A percentile compares a stretch with the other conserved stretches of the same genome.
phyloP scores from a whole-genome alignment of 2,329 filamentous ascomycete genomes.

The Hypoxylon sp. region DNA sequence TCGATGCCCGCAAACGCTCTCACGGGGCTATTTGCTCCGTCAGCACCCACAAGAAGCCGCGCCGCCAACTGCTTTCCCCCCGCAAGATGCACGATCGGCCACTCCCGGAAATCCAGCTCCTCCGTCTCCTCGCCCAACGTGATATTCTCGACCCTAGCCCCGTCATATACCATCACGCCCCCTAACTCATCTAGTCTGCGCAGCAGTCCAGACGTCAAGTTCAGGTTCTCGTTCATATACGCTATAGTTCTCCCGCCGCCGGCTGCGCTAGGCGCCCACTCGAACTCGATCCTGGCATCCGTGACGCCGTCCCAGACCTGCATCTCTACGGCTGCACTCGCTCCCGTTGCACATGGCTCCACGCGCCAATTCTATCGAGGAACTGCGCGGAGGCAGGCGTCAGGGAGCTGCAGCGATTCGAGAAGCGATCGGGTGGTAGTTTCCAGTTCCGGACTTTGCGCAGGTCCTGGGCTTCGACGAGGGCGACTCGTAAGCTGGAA shows the following conservation, averaged over 20 bases:
- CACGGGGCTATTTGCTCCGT: constrained; percentile 95
- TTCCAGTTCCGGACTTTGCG: constrained; percentile 76
- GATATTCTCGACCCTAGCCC: constrained; percentile 85
- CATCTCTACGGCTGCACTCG: constrained; percentile 96
- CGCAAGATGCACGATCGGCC: constrained; percentile 86
- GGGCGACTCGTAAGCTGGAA: constrained; percentile 83
- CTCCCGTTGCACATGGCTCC: constrained; percentile 79
- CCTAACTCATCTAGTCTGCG: constrained; percentile 78
- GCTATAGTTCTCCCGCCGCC: constrained; percentile 78
- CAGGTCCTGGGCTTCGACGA: constrained; percentile 92
- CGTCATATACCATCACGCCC: constrained; percentile 79
- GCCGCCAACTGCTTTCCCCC: constrained; percentile 79
- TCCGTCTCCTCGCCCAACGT: constrained; percentile 78
- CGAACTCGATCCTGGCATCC: constrained; percentile 89
- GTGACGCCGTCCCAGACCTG: constrained; percentile 98
- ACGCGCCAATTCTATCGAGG: constrained; percentile 86
- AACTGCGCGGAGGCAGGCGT: constrained; percentile 91
- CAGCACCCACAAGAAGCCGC: constrained; percentile 89
- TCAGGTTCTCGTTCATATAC: constrained; percentile 96
- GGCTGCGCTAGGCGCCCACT: constrained; percentile 70
- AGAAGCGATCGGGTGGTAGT: constrained; percentile 78
- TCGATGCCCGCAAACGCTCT: constrained; percentile 89
- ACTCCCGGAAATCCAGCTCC: constrained; percentile 82
- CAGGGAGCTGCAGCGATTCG: constrained; percentile 95
- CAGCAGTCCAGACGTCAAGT: constrained; percentile 85